Conservation (phyloP, 768 basidiomycete species). For the Lactifluus volemus region DNA sequence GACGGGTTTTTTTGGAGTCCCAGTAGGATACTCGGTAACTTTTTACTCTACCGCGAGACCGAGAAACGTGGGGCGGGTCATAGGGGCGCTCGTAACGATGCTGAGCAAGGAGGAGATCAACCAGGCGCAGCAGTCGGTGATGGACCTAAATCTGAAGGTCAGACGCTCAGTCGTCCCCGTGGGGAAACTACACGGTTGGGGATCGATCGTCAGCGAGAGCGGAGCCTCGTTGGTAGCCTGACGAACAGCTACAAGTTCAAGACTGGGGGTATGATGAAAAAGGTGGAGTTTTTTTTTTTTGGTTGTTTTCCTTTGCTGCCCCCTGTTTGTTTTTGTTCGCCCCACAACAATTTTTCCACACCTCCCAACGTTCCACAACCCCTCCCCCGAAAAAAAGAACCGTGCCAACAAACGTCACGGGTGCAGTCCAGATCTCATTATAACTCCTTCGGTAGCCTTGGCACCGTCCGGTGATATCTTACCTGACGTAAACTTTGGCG, state of each 20-base stretch:
- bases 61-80: constrained; percentile 71
- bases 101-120: constrained; percentile 22
- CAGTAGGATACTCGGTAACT: constrained; percentile 87
- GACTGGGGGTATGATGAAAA: constrained; percentile 90
- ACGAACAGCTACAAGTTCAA: constrained; percentile 95
- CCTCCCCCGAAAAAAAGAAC: neutral
- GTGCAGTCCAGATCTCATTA: neutral
- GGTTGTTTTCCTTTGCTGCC: neutral
- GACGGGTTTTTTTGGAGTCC: constrained; percentile 98
- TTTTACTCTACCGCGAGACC: constrained; percentile 90
- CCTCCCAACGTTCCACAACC: too few species aligned
- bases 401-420: neutral
- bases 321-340: too few species aligned
- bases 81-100: constrained; percentile 40
- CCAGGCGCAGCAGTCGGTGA: constrained; percentile 12
- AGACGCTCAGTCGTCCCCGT: constrained; percentile 58
- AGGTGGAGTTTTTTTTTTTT: constrained; percentile 45
- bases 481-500: constrained; percentile 8
- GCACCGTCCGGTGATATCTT: constrained; percentile 1
- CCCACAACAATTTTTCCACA: too few species aligned
- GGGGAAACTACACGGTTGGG: constrained; percentile 37
- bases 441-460: constrained; percentile 2
- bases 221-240: constrained; percentile 79
- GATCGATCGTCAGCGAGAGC: constrained; percentile 67
- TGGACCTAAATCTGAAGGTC: constrained; percentile 24